Evolutionary conservation across 1,284 basidiomycete species (phyloP), one percentile per base, ranked within the genome.

Genomic region (Ustilago sp.): DNA sequence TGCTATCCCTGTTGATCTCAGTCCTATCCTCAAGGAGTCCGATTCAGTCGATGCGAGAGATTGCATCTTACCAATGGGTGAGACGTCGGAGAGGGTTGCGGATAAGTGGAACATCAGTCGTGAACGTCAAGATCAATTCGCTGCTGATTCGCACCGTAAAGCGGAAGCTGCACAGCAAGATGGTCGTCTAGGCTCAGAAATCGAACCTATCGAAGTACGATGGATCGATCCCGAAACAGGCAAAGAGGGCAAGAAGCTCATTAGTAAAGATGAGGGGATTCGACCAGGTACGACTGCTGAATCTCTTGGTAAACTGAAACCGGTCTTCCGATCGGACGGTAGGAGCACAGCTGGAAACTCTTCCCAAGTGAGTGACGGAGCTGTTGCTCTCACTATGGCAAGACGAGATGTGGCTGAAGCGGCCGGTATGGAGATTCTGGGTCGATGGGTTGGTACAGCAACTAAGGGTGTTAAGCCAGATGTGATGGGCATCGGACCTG

Each of bases 11-110:
- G 80, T 78, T 12, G 79, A 82, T 52, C 80, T 87, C 35, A 83
- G 80, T 4, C 80, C 80, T 12, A 77, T 57, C 60, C 82, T 86
- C 60, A 82, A 83, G 57, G 71, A 86, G 31, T 79, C 70, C 17
- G 41, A 65, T 9, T 74, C 66, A 6, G 55, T 82, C 51, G 83
- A 86, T 31, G 85, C 86, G 1, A 56, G 71, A 9, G 86, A 87
- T 64, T 86, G 86, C 70, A 77, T 87, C 48, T 68, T 85, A 68
- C 84, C 81, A 32, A 85, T 85, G 84, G 84, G 83, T 31, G 67
- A 80, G 39, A 85, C 84, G 17, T 80, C 76, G 23, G 84, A 85
- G 59, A 64, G 75, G 9, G 83, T 85, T 0, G 83, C 83, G 6
- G 73, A 78, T n/a, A 54, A 71, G 54, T 83, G 77, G 68, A 69